Evolutionary conservation across 78 protist species (phyloP), one percentile per base, ranked within the genome.

Genomic region (Chrysochromulina tobinii): DNA sequence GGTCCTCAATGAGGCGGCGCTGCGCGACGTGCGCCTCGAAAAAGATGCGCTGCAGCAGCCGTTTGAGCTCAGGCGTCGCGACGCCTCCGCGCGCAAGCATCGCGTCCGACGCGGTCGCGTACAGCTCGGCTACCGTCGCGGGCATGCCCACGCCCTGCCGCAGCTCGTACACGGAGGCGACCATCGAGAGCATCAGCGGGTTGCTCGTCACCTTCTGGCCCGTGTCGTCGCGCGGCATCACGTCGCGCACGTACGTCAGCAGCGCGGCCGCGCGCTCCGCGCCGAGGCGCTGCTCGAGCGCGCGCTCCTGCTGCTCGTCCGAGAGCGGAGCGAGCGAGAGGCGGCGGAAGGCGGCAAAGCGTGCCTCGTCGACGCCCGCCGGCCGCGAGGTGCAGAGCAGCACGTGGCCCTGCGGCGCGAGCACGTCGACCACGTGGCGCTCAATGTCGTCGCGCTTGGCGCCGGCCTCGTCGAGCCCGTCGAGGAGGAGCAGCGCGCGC

Each of bases 401-500:
- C 27, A 69, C 1, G 79, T 69, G 79, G 27, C 79, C 79, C 79
- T 69, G 79, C 51, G 79, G 79, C 50, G 51, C 79, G 79, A 69
- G 79, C 2, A 27, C 51, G 12, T 27, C 51, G 79, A 1, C 12
- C 11, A 69, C 51, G 79, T 69, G 79, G 23, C 54, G 11, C 51
- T n/a, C 79, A 69, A 69, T 27, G 23, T 27, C 51, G 23, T 69
- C 79, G 14, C 79, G 79, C 11, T 3, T 27, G 12, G 14, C 12
- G 79, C 79, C 79, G 79, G 51, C 27, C 51, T 69, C 79, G 79
- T 69, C 79, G 79, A 69, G 79, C 51, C 79, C 79, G 79, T 69
- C 79, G 14, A 69, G 27, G 12, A 69, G 79, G 79, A 69, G 27
- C 51, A 69, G 54, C 54, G 79, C 79, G 51, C 79, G 79, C 1